phyloP scores from a whole-genome alignment of 1,284 basidiomycete species.

The Leccinum subfulvum region DNA sequence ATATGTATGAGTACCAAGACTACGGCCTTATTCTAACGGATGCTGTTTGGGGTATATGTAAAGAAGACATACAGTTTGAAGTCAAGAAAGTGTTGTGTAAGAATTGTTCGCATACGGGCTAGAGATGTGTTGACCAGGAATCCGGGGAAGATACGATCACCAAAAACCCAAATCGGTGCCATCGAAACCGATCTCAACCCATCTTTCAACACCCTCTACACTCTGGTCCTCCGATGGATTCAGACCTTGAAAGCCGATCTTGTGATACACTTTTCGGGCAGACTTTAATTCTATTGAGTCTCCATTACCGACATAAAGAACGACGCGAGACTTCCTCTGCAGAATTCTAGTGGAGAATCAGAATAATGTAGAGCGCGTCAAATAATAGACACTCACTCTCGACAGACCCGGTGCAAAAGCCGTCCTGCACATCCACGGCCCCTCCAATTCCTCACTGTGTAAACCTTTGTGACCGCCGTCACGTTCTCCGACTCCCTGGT shows the following conservation, averaged over 20 bases:
- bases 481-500: slow-evolving; percentile 43
- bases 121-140: background rate
- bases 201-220: slow-evolving; percentile 38
- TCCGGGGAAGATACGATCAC: slow-evolving; percentile 29
- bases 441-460: slow-evolving; percentile 42
- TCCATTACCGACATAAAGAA: slow-evolving; percentile 47
- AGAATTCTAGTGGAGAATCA: slow-evolving; percentile 29
- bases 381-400: slow-evolving; percentile 32
- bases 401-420: slow-evolving; percentile 42
- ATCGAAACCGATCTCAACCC: slow-evolving; percentile 55
- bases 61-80: background rate
- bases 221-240: slow-evolving; percentile 16
- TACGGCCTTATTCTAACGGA: background rate
- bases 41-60: background rate
- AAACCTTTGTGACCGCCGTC: slow-evolving; percentile 50
- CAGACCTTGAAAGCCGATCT: slow-evolving; percentile 51
- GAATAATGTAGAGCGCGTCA: slow-evolving; percentile 3
- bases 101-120: too few species aligned
- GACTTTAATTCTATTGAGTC: slow-evolving; percentile 34
- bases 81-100: background rate
- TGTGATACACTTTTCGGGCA: slow-evolving; percentile 45
- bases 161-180: slow-evolving; percentile 46
- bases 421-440: slow-evolving; percentile 43
- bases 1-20: slow-evolving; percentile 5
- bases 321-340: slow-evolving; percentile 36